Percentiles rank a stretch among this genome's conserved stretches.
Conservation (phyloP, 805 yeast species). For the Starmerella sp. region DNA sequence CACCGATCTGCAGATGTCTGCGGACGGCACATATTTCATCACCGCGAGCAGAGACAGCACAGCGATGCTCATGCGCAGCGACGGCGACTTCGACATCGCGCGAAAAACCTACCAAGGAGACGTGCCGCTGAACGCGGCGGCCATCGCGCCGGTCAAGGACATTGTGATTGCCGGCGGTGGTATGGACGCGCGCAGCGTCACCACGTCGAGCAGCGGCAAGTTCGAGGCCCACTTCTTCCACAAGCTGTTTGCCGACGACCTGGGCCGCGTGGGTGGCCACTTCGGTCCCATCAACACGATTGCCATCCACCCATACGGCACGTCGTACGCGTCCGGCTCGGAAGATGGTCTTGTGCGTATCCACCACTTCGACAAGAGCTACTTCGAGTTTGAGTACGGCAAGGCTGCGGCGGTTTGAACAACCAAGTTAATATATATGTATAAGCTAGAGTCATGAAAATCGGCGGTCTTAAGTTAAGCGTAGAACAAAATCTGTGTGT, state of each 20-base stretch:
- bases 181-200: slow-evolving; percentile 96
- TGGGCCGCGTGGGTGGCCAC: slow-evolving; percentile 96
- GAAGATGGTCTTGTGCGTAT: slow-evolving; percentile 97
- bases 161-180: slow-evolving; percentile 96
- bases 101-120: slow-evolving; percentile 73
- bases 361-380: slow-evolving; percentile 84
- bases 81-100: slow-evolving; percentile 43
- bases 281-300: slow-evolving; percentile 95
- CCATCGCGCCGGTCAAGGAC: slow-evolving; percentile 86
- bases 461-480: background rate
- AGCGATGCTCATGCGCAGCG: slow-evolving; percentile 68
- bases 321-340: slow-evolving; percentile 91
- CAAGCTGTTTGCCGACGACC: slow-evolving; percentile 87
- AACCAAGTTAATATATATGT: background rate
- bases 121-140: slow-evolving; percentile 90
- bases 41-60: slow-evolving; percentile 88
- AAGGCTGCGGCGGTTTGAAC: slow-evolving; percentile 30
- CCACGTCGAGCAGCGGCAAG: slow-evolving; percentile 96
- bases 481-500: background rate
- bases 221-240: slow-evolving; percentile 95
- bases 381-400: slow-evolving; percentile 86
- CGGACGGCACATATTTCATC: slow-evolving; percentile 78
- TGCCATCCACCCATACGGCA: slow-evolving; percentile 90
- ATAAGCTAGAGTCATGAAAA: background rate
- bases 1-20: slow-evolving; percentile 83